Conservation (phyloP, 495 filamentous ascomycete genomes). For the Aspergillus haitiensis region DNA sequence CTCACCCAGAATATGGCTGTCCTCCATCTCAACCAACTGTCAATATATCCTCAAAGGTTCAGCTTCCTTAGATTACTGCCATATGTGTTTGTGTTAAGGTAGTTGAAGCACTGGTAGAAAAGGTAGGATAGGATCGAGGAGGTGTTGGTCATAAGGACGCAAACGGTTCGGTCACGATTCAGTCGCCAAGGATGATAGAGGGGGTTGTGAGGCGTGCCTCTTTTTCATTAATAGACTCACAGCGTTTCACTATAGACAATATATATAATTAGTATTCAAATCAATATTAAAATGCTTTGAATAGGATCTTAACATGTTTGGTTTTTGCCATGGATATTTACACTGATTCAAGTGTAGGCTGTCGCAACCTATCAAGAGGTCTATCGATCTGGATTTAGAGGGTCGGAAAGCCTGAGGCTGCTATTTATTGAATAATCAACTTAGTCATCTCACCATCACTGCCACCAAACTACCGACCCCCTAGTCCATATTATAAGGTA, state of each 20-base stretch:
- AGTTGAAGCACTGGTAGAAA: constrained; percentile 11
- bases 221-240: constrained; percentile 6
- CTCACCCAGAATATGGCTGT: constrained; percentile 50
- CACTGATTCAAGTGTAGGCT: constrained; percentile 2
- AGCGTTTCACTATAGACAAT: constrained; percentile 10
- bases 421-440: constrained; percentile 15
- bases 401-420: constrained; percentile 13
- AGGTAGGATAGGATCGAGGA: constrained; percentile 11
- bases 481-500: too few species aligned
- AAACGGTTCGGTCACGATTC: constrained; percentile 24
- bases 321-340: constrained; percentile 12
- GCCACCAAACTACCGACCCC: constrained; percentile 17
- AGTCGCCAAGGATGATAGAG: constrained; percentile 27
- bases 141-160: constrained; percentile 27
- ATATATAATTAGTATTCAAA: constrained; percentile 12
- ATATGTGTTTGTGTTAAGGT: constrained; percentile 19
- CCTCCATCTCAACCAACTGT: constrained; percentile 38
- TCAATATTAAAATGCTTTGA: constrained; percentile 1
- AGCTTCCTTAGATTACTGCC: constrained; percentile 28
- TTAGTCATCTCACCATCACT: constrained; percentile 20
- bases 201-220: constrained; percentile 10
- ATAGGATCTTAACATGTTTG: constrained; percentile 14
- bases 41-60: constrained; percentile 20
- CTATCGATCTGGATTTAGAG: constrained; percentile 18
- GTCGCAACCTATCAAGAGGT: constrained; percentile 13